phyloP scores from a whole-genome alignment of 352 stramenopile genomes.

The Globisporangium orthogonon region DNA sequence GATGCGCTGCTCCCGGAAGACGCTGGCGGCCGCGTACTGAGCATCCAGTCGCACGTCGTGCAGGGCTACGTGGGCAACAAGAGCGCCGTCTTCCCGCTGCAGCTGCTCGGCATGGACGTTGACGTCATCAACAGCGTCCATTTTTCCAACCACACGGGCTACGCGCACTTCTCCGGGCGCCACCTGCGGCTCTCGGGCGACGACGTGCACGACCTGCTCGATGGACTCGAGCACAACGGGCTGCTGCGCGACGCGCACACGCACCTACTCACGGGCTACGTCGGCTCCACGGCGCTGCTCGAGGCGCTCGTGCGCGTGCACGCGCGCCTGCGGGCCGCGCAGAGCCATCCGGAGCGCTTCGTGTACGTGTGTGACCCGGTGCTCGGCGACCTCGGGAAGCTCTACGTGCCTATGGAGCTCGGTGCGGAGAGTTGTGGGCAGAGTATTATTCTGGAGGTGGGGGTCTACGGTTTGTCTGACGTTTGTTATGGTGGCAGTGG shows the following conservation, averaged over 20 bases:
- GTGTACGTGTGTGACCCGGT: slow-evolving; percentile 84
- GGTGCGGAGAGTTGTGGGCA: slow-evolving; percentile 49
- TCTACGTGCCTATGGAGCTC: slow-evolving; percentile 77
- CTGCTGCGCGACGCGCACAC: slow-evolving; percentile 64
- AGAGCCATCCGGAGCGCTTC: slow-evolving; percentile 37
- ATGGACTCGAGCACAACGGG: slow-evolving; percentile 69
- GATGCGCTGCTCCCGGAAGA: slow-evolving; percentile 17
- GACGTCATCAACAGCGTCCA: slow-evolving; percentile 87
- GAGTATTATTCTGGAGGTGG: not conserved
- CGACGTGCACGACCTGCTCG: slow-evolving; percentile 71
- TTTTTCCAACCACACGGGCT: slow-evolving; percentile 86
- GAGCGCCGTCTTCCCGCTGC: slow-evolving; percentile 79
- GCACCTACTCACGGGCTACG: slow-evolving; percentile 80
- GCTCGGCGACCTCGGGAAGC: slow-evolving; percentile 70
- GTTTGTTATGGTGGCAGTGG: slow-evolving; percentile 31
- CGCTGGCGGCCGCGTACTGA: slow-evolving; percentile 60
- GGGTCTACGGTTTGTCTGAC: not conserved
- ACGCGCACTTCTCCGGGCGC: slow-evolving; percentile 66
- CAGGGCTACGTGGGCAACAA: slow-evolving; percentile 87
- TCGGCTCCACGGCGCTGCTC: slow-evolving; percentile 62
- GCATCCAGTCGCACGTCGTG: slow-evolving; percentile 86
- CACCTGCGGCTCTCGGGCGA: slow-evolving; percentile 63
- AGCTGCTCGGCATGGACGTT: slow-evolving; percentile 80
- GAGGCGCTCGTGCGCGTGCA: slow-evolving; percentile 66
- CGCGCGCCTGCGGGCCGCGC: slow-evolving; percentile 43